Conservation (phyloP, 2,329 filamentous ascomycete species). For the Scorias spongiosa region DNA sequence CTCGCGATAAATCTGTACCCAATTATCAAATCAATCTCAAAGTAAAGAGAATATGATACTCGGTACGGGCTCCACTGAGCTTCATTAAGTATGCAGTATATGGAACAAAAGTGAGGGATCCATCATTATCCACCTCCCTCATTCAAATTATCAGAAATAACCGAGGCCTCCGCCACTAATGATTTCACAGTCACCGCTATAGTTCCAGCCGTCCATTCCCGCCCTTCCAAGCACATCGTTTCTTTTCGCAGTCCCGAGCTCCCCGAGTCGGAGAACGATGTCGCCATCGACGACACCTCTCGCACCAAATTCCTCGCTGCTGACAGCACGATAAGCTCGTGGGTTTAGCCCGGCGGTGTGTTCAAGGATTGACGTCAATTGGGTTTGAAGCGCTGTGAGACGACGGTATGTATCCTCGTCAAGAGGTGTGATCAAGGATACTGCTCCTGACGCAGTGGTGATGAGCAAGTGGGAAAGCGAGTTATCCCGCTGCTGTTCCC, state of each 20-base stretch:
- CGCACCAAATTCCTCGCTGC: constrained; percentile 33
- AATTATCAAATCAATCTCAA: too few relatives aligned
- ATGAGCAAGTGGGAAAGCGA: constrained; percentile 44
- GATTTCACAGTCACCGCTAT: constrained; percentile 54
- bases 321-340: constrained; percentile 53
- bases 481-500: constrained; percentile 1
- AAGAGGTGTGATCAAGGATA: constrained; percentile 64
- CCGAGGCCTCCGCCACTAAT: constrained; percentile 49
- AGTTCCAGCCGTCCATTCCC: constrained; percentile 50
- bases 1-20: too few relatives aligned
- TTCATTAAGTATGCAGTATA: too few relatives aligned
- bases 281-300: constrained; percentile 63
- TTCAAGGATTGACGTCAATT: constrained; percentile 61
- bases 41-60: too few relatives aligned
- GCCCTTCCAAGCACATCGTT: constrained; percentile 61
- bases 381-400: constrained; percentile 64
- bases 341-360: constrained; percentile 72
- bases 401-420: constrained; percentile 71
- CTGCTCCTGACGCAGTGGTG: constrained; percentile 57
- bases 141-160: constrained; percentile 27
- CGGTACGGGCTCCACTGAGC: too few relatives aligned
- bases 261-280: constrained; percentile 59
- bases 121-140: too few relatives aligned
- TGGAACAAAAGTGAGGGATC: too few relatives aligned
- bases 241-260: constrained; percentile 55